phyloP scores from a whole-genome alignment of 2,329 filamentous ascomycete species.

The Hortaea sp. region DNA sequence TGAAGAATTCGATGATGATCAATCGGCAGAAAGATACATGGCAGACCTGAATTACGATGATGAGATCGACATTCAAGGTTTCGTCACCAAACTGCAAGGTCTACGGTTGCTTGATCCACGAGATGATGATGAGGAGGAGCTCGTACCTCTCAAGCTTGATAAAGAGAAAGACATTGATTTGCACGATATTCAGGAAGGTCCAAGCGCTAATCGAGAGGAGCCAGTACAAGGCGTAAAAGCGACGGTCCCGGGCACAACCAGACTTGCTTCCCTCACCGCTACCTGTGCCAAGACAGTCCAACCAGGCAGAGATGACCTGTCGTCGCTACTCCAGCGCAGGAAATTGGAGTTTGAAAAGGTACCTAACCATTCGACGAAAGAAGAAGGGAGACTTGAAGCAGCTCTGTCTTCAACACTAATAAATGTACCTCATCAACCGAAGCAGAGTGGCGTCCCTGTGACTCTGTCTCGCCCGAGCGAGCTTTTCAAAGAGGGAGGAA shows the following conservation, averaged over 20 bases:
- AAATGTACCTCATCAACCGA: too few relatives aligned
- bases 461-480: neutral
- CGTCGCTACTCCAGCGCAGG: constrained; percentile 31
- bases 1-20: constrained; percentile 32
- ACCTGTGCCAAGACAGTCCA: neutral
- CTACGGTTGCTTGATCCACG: constrained; percentile 34
- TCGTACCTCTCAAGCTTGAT: constrained; percentile 10
- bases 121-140: constrained; percentile 30
- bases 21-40: constrained; percentile 28
- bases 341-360: constrained; percentile 16
- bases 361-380: too few relatives aligned
- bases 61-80: constrained; percentile 29
- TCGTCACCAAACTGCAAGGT: constrained; percentile 40
- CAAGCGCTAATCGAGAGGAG: neutral
- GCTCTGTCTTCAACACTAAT: too few relatives aligned
- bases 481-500: neutral
- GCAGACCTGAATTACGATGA: constrained; percentile 22
- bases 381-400: too few relatives aligned
- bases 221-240: neutral
- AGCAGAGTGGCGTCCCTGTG: neutral
- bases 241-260: neutral
- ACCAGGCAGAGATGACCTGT: constrained; percentile 20
- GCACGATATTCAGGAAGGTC: neutral
- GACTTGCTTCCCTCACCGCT: neutral
- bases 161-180: constrained; percentile 3